Base-by-base conservation (phyloP, 2,329 filamentous ascomycete genomes). In the Teratosphaeria gauchensis region DNA sequence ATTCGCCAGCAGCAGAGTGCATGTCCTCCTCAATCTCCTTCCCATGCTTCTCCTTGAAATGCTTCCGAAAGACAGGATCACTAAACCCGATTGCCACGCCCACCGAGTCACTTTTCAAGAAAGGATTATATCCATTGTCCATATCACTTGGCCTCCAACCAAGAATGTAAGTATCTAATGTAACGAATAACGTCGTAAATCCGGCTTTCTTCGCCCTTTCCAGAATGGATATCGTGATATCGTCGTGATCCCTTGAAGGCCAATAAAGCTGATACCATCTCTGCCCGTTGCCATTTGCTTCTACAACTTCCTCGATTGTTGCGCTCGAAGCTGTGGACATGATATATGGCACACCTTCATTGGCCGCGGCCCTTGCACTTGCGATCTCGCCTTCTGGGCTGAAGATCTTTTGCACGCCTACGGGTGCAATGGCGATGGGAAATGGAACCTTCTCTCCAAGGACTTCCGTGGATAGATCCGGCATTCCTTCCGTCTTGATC, bases 211-310 rank as follows among this genome's bases (percentile, higher is more conserved):
- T 83, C 0, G 86, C 88, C 0, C 86, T 79, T 1, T 72, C 68
- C 4, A 90, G 76, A 16, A 90, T 73, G 1, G 82, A 87, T 0
- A 79, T 74, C 0, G 87, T 90, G 57, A 90, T 76, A 2, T 85
- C 81, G 56, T 90, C 80, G 57, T 83, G 80, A 21, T 78, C 73
- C 0, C 85, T 84, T 78, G 77, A 75, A 0, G 87, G 87, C 85
- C 86, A 90, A 74, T 91, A 91, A 0, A 91, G 79, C 68, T 91
- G 88, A 69, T 81, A 91, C 85, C 86, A 91, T 11, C 85, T 76
- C 33, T 80, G 76, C 1, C 63, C 66, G 19, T 63, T 60, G 0
- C 80, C 80, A 55, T 80, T 83, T 0, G 83, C 83, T 11, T 76
- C 68, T 0, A 84, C 85, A 0, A 89, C 80, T 52, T 89, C 82